Evolutionary conservation across 2,329 filamentous ascomycete genomes (phyloP).

Genomic region (Leptographium flavum): DNA sequence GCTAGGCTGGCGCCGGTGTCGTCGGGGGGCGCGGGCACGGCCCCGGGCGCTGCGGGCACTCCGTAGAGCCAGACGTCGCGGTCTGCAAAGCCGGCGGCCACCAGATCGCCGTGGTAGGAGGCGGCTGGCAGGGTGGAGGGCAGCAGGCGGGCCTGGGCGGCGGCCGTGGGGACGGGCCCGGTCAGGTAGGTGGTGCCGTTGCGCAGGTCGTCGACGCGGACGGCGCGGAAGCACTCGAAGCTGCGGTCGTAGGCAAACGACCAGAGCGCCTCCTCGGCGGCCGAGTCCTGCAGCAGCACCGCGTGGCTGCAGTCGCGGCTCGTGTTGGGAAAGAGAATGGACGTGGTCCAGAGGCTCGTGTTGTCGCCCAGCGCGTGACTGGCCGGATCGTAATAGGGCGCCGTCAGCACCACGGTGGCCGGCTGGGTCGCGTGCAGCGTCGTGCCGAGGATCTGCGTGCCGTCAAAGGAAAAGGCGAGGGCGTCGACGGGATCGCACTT

Average conservation of each 20-base stretch:
- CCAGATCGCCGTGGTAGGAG: constrained; percentile 55
- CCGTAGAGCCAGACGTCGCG: constrained; percentile 69
- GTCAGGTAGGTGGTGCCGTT: constrained; percentile 72
- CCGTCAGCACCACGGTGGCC: constrained; percentile 62
- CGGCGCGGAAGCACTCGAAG: constrained; percentile 64
- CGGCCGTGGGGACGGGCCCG: constrained; percentile 43
- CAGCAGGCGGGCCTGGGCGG: constrained; percentile 41
- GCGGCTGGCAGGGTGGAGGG: constrained; percentile 58
- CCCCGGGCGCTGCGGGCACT: constrained; percentile 57
- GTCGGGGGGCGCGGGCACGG: constrained; percentile 39
- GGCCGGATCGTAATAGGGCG: constrained; percentile 65
- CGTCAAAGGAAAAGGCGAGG: constrained; percentile 62
- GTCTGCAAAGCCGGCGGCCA: constrained; percentile 58
- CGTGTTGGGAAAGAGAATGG: constrained; percentile 72
- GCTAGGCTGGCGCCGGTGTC: constrained; percentile 11
- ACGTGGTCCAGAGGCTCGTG: constrained; percentile 71
- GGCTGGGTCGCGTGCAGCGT: constrained; percentile 50
- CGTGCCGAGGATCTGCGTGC: constrained; percentile 64
- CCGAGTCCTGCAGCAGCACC: constrained; percentile 48
- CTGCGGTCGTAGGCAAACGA: constrained; percentile 65
- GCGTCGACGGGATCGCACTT: constrained; percentile 66
- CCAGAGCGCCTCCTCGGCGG: constrained; percentile 55
- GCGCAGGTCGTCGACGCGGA: constrained; percentile 58
- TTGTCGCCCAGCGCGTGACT: constrained; percentile 50
- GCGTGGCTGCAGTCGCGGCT: constrained; percentile 67